A percentile compares a stretch with the other conserved stretches of the same genome.
These are phyloP conservation scores for Claviceps capensis DNA, from an alignment of 2,329 filamentous ascomycete genomes.

Conservation along the genomic window DNA sequence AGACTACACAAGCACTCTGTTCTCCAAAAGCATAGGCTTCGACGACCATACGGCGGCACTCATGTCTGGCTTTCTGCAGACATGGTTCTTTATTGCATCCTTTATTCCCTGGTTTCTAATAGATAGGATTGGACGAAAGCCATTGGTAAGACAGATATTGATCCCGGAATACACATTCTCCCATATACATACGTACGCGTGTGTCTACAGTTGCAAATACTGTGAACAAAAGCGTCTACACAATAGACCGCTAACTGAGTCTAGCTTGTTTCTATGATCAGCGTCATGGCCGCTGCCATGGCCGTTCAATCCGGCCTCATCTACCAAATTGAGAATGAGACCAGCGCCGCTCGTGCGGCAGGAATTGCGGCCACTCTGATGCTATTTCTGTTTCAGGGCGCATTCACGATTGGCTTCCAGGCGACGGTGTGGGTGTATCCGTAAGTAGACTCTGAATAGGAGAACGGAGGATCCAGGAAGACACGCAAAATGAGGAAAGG, in stretches of 20 bases:
- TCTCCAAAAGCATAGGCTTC: conserved; percentile 30
- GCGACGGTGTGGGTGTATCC: conserved; percentile 22
- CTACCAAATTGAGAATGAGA: conserved; percentile 24
- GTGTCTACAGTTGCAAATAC: too few relatives aligned
- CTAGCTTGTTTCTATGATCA: conserved; percentile 25
- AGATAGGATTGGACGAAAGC: conserved; percentile 30
- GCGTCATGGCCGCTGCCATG: conserved; percentile 27
- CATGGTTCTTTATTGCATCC: conserved; percentile 27
- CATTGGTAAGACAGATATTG: conserved; percentile 14
- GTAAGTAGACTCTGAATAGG: conserved; percentile 5
- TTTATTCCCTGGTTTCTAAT: conserved; percentile 34
- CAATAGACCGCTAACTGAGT: neutral
- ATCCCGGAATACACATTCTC: too few relatives aligned
- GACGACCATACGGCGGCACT: conserved; percentile 29
- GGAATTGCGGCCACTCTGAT: conserved; percentile 27
- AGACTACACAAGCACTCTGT: conserved; percentile 32
- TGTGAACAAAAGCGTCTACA: neutral
- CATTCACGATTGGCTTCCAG: conserved; percentile 9
- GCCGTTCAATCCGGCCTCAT: conserved; percentile 25
- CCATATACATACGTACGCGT: too few relatives aligned
- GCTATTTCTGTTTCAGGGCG: conserved; percentile 22
- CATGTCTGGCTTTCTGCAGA: conserved; percentile 39
- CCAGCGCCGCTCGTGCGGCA: conserved; percentile 16
- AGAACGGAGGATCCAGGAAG: neutral
- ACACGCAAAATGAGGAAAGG: neutral